phyloP scores from a whole-genome alignment of 2,329 filamentous ascomycete species.

The Rhexocercosporidium sp. region DNA sequence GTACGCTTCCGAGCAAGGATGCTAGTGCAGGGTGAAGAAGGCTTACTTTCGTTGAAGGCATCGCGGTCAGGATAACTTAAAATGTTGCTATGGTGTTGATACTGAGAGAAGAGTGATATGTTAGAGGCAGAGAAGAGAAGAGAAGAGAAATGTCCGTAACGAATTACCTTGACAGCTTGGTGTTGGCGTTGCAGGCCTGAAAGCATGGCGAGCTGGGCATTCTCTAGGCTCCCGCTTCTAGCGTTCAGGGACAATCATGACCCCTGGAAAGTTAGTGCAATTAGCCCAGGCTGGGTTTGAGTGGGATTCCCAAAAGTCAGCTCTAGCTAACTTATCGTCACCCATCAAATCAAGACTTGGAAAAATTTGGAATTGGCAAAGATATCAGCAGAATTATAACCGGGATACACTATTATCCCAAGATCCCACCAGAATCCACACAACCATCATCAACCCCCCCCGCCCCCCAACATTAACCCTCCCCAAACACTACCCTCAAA shows the following conservation, averaged over 20 bases:
- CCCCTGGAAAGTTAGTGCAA: neutral
- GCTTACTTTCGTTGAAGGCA: neutral
- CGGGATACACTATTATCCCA: too few species aligned
- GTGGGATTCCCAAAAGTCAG: too few species aligned
- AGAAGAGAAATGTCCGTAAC: too few species aligned
- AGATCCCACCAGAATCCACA: too few species aligned
- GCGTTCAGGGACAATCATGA: neutral
- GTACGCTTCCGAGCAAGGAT: conserved; percentile 4
- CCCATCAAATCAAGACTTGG: too few species aligned
- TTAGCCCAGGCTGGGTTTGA: neutral
- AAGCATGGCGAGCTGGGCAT: neutral
- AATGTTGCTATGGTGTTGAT: neutral
- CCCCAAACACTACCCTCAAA: too few species aligned
- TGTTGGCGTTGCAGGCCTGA: neutral
- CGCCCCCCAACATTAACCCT: too few species aligned
- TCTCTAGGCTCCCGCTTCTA: conserved; percentile 1
- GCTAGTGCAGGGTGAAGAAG: neutral
- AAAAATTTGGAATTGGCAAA: too few species aligned
- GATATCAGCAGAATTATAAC: too few species aligned
- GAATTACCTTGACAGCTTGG: neutral
- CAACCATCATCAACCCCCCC: too few species aligned
- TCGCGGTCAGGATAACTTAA: neutral
- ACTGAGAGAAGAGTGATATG: neutral
- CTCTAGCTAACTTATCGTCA: too few species aligned
- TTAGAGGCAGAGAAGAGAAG: neutral